These are phyloP conservation scores for Rhizopus arrhizus DNA, from an alignment of 371 early-diverging fungal species.

Conservation along the genomic window DNA sequence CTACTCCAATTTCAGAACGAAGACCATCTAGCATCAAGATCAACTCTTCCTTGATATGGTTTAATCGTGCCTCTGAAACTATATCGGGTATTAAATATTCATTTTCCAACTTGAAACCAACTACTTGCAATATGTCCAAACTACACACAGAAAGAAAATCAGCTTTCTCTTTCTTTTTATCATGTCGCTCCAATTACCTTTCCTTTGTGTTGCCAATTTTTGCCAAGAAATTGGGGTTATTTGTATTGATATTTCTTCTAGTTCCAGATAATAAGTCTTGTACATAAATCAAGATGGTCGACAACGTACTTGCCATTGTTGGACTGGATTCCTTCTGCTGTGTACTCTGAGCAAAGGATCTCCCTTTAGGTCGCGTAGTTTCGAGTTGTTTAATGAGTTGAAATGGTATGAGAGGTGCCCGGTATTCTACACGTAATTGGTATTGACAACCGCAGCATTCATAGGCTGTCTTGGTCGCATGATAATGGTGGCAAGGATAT, in stretches of 20 bases:
- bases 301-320: conserved; percentile 31
- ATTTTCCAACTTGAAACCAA: conserved; percentile 41
- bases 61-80: conserved; percentile 12
- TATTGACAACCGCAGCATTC: conserved; percentile 41
- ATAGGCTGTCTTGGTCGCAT: conserved; percentile 16
- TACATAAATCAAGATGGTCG: conserved; percentile 34
- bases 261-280: conserved; percentile 31
- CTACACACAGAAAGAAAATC: neutral
- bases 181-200: conserved; percentile 29
- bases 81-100: conserved; percentile 26
- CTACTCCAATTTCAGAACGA: conserved; percentile 20
- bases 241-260: conserved; percentile 38
- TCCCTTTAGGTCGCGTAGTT: conserved; percentile 19
- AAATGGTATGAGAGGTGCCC: conserved; percentile 25
- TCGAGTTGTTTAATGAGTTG: conserved; percentile 17
- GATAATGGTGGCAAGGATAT: conserved; percentile 42
- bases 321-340: conserved; percentile 24
- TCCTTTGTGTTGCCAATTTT: conserved; percentile 40
- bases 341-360: conserved; percentile 23
- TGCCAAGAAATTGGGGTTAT: conserved; percentile 29
- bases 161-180: neutral
- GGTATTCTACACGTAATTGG: conserved; percentile 6
- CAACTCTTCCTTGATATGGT: conserved; percentile 32
- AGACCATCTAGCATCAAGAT: conserved; percentile 23
- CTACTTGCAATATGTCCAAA: conserved; percentile 19